These are phyloP conservation scores for Penicillium cinerascens DNA, from an alignment of 495 filamentous ascomycete genomes.

Conservation along the genomic window DNA sequence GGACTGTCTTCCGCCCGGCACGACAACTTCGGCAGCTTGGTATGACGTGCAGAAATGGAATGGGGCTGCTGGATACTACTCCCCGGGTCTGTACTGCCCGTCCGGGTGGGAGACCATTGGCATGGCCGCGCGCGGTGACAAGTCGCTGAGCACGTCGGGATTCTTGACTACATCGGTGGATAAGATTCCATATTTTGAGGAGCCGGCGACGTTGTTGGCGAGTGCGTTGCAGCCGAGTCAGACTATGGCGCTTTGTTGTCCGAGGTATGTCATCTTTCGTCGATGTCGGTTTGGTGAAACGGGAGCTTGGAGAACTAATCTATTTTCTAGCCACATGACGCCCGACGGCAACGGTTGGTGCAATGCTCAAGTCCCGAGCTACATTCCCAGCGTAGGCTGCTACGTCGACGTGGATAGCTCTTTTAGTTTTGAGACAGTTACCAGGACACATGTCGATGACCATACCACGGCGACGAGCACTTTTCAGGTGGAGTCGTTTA, in stretches of 20 bases:
- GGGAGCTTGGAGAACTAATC: no score
- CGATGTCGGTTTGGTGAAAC: background rate
- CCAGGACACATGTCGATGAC: background rate
- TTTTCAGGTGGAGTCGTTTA: background rate
- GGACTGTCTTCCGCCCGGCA: background rate
- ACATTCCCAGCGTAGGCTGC: background rate
- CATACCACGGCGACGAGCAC: background rate
- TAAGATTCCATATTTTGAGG: background rate
- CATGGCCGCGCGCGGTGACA: slow-evolving; percentile 1
- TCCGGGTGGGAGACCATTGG: slow-evolving; percentile 9
- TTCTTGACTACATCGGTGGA: background rate
- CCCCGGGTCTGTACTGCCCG: slow-evolving; percentile 11
- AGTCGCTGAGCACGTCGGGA: background rate
- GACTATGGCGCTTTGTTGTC: slow-evolving; percentile 6
- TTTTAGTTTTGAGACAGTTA: background rate
- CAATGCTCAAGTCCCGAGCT: background rate
- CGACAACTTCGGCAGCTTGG: background rate
- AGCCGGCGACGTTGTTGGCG: background rate
- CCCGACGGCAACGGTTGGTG: background rate
- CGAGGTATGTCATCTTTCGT: background rate
- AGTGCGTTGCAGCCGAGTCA: background rate
- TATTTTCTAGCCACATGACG: background rate
- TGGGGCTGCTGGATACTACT: slow-evolving; percentile 1
- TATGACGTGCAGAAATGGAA: background rate
- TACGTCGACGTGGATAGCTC: background rate